These are phyloP conservation scores for Linaria vulgaris DNA, from an alignment of 257 asterid species.

Conservation along the genomic window DNA sequence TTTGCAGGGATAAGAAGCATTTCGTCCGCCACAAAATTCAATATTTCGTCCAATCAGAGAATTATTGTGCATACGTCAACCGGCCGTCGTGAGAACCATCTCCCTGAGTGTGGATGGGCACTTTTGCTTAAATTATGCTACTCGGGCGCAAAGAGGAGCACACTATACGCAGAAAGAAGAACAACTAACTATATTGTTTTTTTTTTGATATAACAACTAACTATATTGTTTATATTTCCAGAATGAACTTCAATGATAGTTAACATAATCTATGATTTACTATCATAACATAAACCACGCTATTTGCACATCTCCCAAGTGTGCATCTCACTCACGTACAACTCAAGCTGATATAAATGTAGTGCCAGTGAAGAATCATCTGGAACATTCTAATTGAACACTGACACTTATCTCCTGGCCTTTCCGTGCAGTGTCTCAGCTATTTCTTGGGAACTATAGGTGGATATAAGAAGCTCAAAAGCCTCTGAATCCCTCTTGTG, in stretches of 20 bases:
- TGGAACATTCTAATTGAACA: slow-evolving; percentile 19
- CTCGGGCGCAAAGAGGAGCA: slow-evolving; percentile 46
- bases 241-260: slow-evolving; percentile 10
- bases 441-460: slow-evolving; percentile 19
- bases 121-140: slow-evolving; percentile 50
- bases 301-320: slow-evolving; percentile 6
- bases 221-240: slow-evolving; percentile 17
- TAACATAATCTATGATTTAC: slow-evolving; percentile 8
- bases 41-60: slow-evolving; percentile 45
- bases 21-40: slow-evolving; percentile 57
- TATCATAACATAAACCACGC: slow-evolving; percentile 11
- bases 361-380: slow-evolving; percentile 25
- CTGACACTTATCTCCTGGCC: slow-evolving; percentile 10
- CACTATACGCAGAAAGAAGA: slow-evolving; percentile 25
- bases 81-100: slow-evolving; percentile 83
- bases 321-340: slow-evolving; percentile 24
- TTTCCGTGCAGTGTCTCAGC: slow-evolving; percentile 1
- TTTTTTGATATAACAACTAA: too few species aligned
- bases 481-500: slow-evolving; percentile 22
- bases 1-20: slow-evolving; percentile 98
- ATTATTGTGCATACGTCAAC: slow-evolving; percentile 67
- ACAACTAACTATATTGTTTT: slow-evolving; percentile 22
- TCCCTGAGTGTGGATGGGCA: slow-evolving; percentile 93
- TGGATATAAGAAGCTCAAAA: slow-evolving; percentile 10
- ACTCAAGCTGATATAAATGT: slow-evolving; percentile 23